Conservation (phyloP, 2,329 filamentous ascomycete species). For the Drechmeria coniospora region DNA sequence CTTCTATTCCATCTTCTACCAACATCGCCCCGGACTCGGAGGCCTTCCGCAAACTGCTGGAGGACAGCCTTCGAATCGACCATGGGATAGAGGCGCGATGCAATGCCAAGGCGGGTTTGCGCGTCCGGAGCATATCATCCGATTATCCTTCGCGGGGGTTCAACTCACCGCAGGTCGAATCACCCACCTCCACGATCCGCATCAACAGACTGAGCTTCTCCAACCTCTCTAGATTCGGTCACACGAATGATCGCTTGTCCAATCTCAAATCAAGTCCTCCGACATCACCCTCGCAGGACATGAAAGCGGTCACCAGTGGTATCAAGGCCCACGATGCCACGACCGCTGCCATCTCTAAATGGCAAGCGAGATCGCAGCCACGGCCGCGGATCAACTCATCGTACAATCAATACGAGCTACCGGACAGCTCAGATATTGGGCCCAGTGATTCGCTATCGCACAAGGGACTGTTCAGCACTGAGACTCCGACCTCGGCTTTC, state of each 20-base stretch:
- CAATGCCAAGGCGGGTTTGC: too few relatives aligned
- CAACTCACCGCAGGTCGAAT: conserved; percentile 10
- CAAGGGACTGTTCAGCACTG: conserved; percentile 1
- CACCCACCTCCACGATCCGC: conserved; percentile 11
- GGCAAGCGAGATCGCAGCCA: conserved; percentile 12
- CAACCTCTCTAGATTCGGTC: conserved; percentile 14
- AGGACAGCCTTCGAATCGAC: conserved; percentile 5
- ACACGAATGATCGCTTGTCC: conserved; percentile 13
- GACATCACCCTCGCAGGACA: conserved; percentile 5
- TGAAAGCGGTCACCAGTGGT: conserved; percentile 5
- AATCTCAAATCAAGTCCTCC: conserved; percentile 14
- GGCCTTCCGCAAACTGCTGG: conserved; percentile 7
- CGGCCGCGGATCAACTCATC: conserved; percentile 5
- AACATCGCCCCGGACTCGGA: conserved; percentile 2
- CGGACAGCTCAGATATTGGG: conserved; percentile 12
- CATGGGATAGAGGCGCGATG: too few relatives aligned
- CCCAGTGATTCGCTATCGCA: conserved; percentile 9
- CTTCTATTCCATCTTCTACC: background rate
- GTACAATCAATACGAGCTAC: conserved; percentile 12
- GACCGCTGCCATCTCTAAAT: conserved; percentile 9
- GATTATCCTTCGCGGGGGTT: conserved; percentile 13
- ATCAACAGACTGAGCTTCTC: conserved; percentile 12
- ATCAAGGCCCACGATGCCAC: conserved; percentile 11
- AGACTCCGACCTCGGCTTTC: background rate
- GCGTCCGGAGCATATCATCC: conserved; percentile 15